Conservation (phyloP, 2,329 filamentous ascomycete genomes). For the Pseudonectria foliicola region DNA sequence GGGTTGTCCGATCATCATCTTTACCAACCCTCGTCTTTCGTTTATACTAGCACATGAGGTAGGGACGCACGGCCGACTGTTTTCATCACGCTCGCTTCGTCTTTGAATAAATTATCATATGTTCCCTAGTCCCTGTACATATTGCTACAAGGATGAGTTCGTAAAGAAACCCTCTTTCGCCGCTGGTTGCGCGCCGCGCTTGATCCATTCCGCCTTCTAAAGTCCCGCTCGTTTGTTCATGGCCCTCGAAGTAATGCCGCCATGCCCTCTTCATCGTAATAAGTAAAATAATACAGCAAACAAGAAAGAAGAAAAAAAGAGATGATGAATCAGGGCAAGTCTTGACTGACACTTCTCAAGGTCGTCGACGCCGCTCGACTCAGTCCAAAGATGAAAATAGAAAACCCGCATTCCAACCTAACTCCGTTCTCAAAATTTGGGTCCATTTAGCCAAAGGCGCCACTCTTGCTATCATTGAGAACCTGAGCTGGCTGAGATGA, state of each 20-base stretch:
- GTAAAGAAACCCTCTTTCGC: conserved; percentile 9
- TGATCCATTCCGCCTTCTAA: conserved; percentile 5
- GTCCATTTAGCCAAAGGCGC: too few relatives aligned
- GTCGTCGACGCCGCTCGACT: too few relatives aligned
- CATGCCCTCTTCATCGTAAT: neutral
- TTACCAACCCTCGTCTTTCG: too few relatives aligned
- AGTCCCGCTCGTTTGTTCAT: conserved; percentile 9
- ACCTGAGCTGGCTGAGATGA: conserved; percentile 13
- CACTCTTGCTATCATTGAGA: too few relatives aligned
- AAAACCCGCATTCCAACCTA: neutral
- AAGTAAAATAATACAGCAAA: conserved; percentile 1
- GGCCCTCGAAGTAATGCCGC: conserved; percentile 3
- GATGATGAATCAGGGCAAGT: too few relatives aligned
- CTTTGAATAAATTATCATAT: conserved; percentile 4
- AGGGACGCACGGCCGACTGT: too few relatives aligned
- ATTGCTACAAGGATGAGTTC: conserved; percentile 9
- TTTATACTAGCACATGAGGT: too few relatives aligned
- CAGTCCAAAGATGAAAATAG: neutral
- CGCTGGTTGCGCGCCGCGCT: neutral
- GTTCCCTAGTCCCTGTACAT: conserved; percentile 5
- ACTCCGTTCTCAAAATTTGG: too few relatives aligned
- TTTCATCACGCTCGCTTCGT: too few relatives aligned
- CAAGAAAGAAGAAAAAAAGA: neutral
- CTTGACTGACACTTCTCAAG: too few relatives aligned
- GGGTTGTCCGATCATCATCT: too few relatives aligned